Evolutionary conservation across 2,329 filamentous ascomycete species (phyloP), one percentile per base, ranked within the genome.

Genomic region (Fusarium subtropicale): DNA sequence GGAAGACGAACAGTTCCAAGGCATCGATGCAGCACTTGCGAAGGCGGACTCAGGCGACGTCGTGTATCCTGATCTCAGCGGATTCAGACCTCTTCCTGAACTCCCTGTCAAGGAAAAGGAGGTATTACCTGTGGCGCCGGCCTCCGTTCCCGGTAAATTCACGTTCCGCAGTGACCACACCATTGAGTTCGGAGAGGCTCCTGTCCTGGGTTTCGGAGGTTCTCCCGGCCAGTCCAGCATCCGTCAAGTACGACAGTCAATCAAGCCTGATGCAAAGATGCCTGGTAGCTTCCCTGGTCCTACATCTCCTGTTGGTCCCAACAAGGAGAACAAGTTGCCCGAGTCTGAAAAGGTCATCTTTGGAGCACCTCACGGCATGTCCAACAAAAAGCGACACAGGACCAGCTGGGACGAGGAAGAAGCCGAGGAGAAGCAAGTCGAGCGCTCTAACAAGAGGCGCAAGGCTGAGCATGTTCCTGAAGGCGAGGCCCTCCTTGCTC

Each of bases 111-210:
- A 75, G 28, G 57, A 74, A 66, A 53, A 67, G 71, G 62, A 76
- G 7, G 11, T 13, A 6, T 10, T 41, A 18, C 48, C 48, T 70
- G 57, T 66, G 38, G 44, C 71, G 12, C 76, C 79, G 12, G 74
- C 82, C 0, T 82, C 86, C 3, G 80, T 83, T 7, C 84, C 88
- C 4, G 85, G 88, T 20, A 86, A 84, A 1, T 91, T 91, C 71
- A 89, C 87, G 0, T 91, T 91, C 80, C 87, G 88, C 46, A 89
- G 85, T 71, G 88, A 90, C 65, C 87, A 89, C 69, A 90, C 88
- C 3, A 90, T 91, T 72, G 80, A 82, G 60, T 89, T 91, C 69
- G 83, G 81, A 38, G 77, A 79, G 33, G 77, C 79, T 46, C 83
- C 85, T 4, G 77, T 82, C 1, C 78, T 80, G 36, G 85, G 84